Percentiles rank a stretch among this genome's conserved stretches.
Evolutionary conservation across 495 filamentous ascomycete genomes (phyloP).

Genomic region (Cryomyces minteri): DNA sequence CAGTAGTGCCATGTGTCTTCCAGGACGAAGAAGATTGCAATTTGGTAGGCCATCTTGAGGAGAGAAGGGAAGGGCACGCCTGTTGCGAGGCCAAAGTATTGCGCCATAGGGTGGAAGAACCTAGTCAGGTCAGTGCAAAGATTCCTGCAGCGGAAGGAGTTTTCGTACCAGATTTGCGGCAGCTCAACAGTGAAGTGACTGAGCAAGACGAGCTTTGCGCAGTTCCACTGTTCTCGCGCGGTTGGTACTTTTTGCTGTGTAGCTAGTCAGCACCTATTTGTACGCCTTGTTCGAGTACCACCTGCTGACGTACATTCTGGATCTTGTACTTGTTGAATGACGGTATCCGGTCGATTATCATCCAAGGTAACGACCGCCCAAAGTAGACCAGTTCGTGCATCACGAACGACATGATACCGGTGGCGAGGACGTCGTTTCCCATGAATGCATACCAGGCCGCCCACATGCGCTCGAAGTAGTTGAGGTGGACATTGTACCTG

Average conservation of each 20-base stretch:
- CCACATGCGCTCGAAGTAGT: conserved; percentile 71
- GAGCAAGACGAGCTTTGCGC: conserved; percentile 76
- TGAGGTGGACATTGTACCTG: conserved; percentile 74
- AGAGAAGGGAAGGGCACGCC: conserved; percentile 75
- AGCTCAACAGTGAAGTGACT: conserved; percentile 94
- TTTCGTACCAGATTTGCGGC: conserved; percentile 75
- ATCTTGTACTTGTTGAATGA: conserved; percentile 88
- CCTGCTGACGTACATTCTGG: conserved; percentile 45
- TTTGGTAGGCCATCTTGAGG: conserved; percentile 78
- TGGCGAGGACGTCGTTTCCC: conserved; percentile 91
- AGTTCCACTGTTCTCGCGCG: conserved; percentile 79
- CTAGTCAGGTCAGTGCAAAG: conserved; percentile 14
- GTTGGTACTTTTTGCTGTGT: conserved; percentile 74
- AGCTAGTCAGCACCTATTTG: conserved; percentile 1
- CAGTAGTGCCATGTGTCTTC: conserved; percentile 99
- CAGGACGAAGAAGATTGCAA: conserved; percentile 83
- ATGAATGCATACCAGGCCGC: conserved; percentile 97
- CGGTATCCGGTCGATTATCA: conserved; percentile 76
- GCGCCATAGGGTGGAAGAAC: conserved; percentile 96
- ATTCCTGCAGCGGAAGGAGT: background rate
- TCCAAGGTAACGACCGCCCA: conserved; percentile 79
- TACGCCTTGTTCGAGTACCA: background rate
- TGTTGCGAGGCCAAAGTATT: conserved; percentile 76
- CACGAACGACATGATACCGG: conserved; percentile 87
- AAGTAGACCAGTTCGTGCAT: conserved; percentile 96